Conservation (phyloP, 305 asterid species). For the Plantago lanceolata region DNA sequence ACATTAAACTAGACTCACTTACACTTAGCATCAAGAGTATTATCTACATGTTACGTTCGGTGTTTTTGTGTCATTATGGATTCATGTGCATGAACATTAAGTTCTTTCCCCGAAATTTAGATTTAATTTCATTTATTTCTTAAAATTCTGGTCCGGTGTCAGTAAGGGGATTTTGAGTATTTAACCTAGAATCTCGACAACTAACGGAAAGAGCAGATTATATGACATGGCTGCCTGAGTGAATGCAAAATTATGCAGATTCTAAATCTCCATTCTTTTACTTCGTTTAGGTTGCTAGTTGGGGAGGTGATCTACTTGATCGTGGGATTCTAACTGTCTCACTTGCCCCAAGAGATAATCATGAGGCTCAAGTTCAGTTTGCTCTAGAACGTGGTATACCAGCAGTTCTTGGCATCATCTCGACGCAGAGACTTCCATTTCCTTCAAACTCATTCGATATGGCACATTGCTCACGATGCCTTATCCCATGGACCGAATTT, state of each 20-base stretch:
- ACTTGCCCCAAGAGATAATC: slow-evolving; percentile 74
- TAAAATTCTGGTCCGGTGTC: too few species aligned
- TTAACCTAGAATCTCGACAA: too few species aligned
- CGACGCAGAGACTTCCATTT: slow-evolving; percentile 71
- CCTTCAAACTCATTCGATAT: slow-evolving; percentile 74
- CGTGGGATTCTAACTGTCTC: slow-evolving; percentile 69
- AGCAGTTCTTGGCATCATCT: slow-evolving; percentile 63
- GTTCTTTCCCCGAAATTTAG: too few species aligned
- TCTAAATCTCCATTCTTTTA: neutral
- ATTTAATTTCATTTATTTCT: neutral
- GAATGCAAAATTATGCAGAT: neutral
- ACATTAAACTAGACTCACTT: too few species aligned
- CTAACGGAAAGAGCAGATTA: neutral
- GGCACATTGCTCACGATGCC: slow-evolving; percentile 86
- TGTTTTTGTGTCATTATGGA: too few species aligned
- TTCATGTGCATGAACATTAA: too few species aligned
- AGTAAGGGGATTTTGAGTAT: too few species aligned
- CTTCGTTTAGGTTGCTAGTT: slow-evolving; percentile 59
- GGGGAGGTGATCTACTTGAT: slow-evolving; percentile 78
- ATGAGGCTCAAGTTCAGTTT: slow-evolving; percentile 78
- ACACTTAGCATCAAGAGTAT: too few species aligned
- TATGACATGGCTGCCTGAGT: neutral
- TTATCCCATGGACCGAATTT: slow-evolving; percentile 75
- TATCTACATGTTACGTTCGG: too few species aligned
- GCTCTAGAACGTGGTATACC: slow-evolving; percentile 82